Evolutionary conservation across 2,329 filamentous ascomycete species (phyloP).

Genomic region (Cladosporium sp.): DNA sequence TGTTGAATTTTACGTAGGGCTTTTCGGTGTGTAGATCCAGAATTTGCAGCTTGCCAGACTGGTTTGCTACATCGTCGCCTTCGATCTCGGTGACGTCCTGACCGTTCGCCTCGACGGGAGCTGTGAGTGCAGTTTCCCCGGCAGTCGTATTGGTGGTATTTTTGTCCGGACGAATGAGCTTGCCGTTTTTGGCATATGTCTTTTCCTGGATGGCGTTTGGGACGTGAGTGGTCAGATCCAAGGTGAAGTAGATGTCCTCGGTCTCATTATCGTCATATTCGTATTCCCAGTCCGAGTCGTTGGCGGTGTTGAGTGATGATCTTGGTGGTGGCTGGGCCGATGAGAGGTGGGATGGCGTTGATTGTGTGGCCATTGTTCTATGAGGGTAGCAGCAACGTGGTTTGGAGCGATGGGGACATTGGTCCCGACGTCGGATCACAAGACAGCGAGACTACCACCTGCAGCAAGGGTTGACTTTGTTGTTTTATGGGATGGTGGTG

Average conservation of each 20-base stretch:
- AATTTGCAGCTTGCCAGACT: slow-evolving; percentile 60
- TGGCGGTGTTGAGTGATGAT: slow-evolving; percentile 26
- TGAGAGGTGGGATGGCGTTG: neutral
- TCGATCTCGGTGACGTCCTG: neutral
- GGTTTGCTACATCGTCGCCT: slow-evolving; percentile 17
- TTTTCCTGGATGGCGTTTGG: slow-evolving; percentile 22
- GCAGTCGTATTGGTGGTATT: neutral
- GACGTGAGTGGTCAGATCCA: slow-evolving; percentile 50
- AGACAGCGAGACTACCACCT: too few species aligned
- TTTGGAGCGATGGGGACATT: neutral
- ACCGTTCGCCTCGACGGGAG: neutral
- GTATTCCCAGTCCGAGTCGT: slow-evolving; percentile 57
- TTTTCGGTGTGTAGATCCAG: slow-evolving; percentile 74
- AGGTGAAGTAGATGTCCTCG: slow-evolving; percentile 56
- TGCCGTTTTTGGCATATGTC: slow-evolving; percentile 11
- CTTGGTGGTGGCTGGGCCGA: neutral
- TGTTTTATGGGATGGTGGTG: too few species aligned
- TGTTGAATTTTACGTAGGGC: slow-evolving; percentile 76
- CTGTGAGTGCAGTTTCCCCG: neutral
- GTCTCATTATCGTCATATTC: slow-evolving; percentile 56
- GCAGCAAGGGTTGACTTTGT: too few species aligned
- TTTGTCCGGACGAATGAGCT: neutral
- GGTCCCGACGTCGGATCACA: neutral
- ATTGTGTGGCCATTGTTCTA: neutral
- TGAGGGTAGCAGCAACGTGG: neutral